Conservation (phyloP, 73 alveolate species). For the Stentor roeselii region DNA sequence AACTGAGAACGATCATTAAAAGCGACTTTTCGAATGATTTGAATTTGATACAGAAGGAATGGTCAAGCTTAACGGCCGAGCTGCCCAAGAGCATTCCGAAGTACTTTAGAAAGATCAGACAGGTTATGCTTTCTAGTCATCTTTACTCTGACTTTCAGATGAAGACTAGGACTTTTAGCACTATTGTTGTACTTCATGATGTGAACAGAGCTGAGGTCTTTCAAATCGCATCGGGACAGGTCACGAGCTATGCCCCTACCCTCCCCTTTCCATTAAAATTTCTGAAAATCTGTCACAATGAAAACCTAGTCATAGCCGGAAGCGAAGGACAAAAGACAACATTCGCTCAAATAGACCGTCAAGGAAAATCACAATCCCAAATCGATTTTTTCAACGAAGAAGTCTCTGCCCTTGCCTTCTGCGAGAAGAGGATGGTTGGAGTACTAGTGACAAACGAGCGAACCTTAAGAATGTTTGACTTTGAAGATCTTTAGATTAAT, state of each 20-base stretch:
- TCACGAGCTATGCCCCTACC: no score
- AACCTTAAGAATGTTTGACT: not conserved
- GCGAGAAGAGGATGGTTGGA: not conserved
- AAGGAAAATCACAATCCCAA: no score
- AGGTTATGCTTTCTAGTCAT: not conserved
- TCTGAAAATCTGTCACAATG: no score
- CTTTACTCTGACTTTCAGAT: not conserved
- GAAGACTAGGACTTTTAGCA: not conserved
- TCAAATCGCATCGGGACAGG: no score
- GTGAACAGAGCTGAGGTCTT: no score
- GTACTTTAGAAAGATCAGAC: not conserved
- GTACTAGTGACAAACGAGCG: not conserved
- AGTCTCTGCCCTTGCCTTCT: not conserved
- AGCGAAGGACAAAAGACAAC: no score
- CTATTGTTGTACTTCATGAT: not conserved
- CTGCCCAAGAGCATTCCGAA: not conserved
- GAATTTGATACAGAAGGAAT: not conserved
- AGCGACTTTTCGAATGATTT: not conserved
- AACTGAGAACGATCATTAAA: not conserved
- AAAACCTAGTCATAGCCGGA: no score
- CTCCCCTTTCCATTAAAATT: no score
- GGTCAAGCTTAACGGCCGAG: not conserved
- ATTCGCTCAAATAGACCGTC: no score
- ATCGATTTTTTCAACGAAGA: conserved; percentile 3
- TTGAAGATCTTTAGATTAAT: conserved; percentile 1